Evolutionary conservation across 176 grass and related monocot genomes (phyloP).

Genomic region (Neostapfia colusana): DNA sequence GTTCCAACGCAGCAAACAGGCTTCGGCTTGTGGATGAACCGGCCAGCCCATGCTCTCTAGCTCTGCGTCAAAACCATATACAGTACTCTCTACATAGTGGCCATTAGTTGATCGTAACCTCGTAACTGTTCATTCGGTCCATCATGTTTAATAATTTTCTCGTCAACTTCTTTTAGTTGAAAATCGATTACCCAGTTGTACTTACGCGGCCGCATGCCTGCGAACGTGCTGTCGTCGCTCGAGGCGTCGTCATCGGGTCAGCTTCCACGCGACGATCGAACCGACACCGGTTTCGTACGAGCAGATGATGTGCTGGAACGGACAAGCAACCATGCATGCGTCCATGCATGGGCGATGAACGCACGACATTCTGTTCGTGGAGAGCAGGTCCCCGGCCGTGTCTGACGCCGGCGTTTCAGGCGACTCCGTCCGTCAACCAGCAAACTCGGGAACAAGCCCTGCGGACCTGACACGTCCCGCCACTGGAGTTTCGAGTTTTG

Average conservation of each 20-base stretch:
- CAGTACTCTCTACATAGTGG: neutral
- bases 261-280: neutral
- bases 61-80: neutral
- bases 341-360: neutral
- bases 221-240: neutral
- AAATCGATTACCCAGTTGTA: neutral
- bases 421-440: neutral
- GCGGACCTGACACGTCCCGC: neutral
- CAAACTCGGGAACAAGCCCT: neutral
- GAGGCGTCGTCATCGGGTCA: neutral
- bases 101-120: slow-evolving; percentile 14
- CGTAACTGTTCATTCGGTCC: neutral
- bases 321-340: neutral
- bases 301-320: neutral
- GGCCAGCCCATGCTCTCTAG: no score
- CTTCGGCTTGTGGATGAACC: no score
- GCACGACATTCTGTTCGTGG: slow-evolving; percentile 25
- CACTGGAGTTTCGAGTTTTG: neutral
- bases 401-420: slow-evolving; percentile 8
- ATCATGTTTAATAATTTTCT: neutral
- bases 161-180: neutral
- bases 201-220: neutral
- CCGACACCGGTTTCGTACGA: neutral
- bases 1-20: no score
- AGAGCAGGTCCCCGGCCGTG: neutral